Evolutionary conservation across 768 basidiomycete genomes (phyloP).

Genomic region (Boletus subparvulus): DNA sequence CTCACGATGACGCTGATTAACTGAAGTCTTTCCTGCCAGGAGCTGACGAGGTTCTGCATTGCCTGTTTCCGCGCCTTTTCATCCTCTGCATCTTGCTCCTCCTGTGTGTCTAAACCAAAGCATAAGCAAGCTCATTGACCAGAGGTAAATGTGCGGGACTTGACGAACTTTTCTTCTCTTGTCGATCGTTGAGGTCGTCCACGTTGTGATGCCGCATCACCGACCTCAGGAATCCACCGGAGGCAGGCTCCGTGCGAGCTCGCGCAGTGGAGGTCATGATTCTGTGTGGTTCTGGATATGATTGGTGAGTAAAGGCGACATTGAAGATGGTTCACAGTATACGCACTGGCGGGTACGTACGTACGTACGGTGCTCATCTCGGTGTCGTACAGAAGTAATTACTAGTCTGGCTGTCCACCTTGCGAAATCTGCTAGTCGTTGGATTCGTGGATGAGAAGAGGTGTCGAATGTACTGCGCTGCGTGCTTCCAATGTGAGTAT

Average conservation of each 20-base stretch:
- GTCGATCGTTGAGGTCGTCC: slow-evolving; percentile 13
- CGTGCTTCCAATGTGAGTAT: background rate
- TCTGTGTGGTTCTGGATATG: slow-evolving; percentile 10
- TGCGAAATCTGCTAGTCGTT: slow-evolving; percentile 4
- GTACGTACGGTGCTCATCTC: slow-evolving; percentile 14
- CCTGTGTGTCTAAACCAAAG: slow-evolving; percentile 40
- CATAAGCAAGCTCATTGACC: background rate
- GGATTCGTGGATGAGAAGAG: background rate
- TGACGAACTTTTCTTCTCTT: slow-evolving; percentile 22
- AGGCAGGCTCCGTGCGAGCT: slow-evolving; percentile 19
- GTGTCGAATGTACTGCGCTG: background rate
- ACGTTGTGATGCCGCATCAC: slow-evolving; percentile 13
- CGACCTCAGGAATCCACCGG: slow-evolving; percentile 21
- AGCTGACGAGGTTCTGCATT: slow-evolving; percentile 51
- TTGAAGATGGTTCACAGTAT: background rate
- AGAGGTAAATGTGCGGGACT: background rate
- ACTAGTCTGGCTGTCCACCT: background rate
- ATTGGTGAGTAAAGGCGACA: background rate
- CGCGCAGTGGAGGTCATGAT: slow-evolving; percentile 12
- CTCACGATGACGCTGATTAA: slow-evolving; percentile 59
- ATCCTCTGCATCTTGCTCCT: slow-evolving; percentile 50
- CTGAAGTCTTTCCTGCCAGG: slow-evolving; percentile 64
- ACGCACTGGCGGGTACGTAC: slow-evolving; percentile 10
- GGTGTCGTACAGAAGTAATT: background rate
- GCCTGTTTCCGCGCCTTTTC: slow-evolving; percentile 45